A percentile compares a stretch with the other conserved stretches of the same genome.
These are phyloP conservation scores for Trichoderma atroviride DNA, from an alignment of 2,329 filamentous ascomycete species.

Conservation along the genomic window DNA sequence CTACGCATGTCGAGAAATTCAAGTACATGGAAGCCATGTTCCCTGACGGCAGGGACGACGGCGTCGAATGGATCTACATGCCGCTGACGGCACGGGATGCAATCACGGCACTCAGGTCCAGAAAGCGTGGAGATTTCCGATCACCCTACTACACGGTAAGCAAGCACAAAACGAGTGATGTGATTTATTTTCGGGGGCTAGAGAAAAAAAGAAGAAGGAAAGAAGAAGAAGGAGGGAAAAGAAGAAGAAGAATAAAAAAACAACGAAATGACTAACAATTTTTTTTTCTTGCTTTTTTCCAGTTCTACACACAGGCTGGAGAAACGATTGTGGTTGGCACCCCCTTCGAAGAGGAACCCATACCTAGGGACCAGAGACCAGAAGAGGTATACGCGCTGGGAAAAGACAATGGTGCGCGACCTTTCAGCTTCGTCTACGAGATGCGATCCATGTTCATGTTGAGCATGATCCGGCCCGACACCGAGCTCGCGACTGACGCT, in stretches of 20 bases:
- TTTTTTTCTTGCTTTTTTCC: too few relatives aligned
- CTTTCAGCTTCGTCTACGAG: background rate
- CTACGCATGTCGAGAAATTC: background rate
- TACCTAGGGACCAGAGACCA: too few relatives aligned
- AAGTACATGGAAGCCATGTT: background rate
- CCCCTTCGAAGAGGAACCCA: background rate
- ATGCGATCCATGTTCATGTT: background rate
- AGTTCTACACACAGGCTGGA: background rate
- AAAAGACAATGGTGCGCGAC: background rate
- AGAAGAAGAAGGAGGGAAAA: too few relatives aligned
- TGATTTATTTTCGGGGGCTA: too few relatives aligned
- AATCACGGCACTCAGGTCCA: background rate
- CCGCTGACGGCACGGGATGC: background rate
- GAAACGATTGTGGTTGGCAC: background rate
- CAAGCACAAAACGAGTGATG: too few relatives aligned
- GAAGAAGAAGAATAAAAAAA: too few relatives aligned
- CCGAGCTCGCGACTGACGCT: background rate
- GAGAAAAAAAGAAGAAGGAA: too few relatives aligned
- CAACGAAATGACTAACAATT: too few relatives aligned
- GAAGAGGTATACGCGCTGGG: background rate
- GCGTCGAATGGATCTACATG: constrained; percentile 8
- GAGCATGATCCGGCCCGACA: background rate
- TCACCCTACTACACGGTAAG: too few relatives aligned
- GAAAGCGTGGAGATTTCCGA: too few relatives aligned
- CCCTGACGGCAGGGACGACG: background rate